A percentile compares a stretch with the other conserved stretches of the same genome.
These are phyloP conservation scores for Cytospora schulzeri DNA, from an alignment of 2,329 filamentous ascomycete genomes.

Conservation along the genomic window DNA sequence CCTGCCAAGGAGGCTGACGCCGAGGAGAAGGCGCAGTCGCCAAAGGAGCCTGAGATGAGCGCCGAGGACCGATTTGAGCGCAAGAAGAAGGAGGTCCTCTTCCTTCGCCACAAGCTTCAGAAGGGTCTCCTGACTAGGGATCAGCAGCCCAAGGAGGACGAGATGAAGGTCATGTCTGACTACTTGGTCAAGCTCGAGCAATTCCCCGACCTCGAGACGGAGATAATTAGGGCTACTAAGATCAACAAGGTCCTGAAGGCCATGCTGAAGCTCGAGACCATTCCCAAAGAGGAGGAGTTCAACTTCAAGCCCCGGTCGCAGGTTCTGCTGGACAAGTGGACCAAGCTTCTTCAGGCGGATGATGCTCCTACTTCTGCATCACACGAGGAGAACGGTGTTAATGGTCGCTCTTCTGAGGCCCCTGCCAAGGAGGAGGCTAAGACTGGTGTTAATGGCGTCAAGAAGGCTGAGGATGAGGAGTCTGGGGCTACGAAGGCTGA, in stretches of 20 bases:
- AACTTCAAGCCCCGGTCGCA: slow-evolving; percentile 85
- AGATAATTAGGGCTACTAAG: slow-evolving; percentile 88
- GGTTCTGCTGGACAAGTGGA: slow-evolving; percentile 84
- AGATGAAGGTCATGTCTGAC: slow-evolving; percentile 78
- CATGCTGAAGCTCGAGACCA: slow-evolving; percentile 82
- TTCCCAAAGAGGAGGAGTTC: slow-evolving; percentile 87
- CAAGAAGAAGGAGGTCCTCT: slow-evolving; percentile 81
- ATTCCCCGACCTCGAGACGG: slow-evolving; percentile 77
- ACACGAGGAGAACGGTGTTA: slow-evolving; percentile 48
- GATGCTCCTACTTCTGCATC: slow-evolving; percentile 41
- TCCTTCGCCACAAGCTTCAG: slow-evolving; percentile 90
- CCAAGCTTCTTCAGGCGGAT: slow-evolving; percentile 68
- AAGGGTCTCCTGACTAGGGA: slow-evolving; percentile 89
- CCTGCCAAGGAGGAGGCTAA: slow-evolving; percentile 45
- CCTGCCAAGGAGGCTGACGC: slow-evolving; percentile 55
- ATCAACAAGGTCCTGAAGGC: slow-evolving; percentile 98
- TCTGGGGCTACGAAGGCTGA: slow-evolving; percentile 35
- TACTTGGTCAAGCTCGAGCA: slow-evolving; percentile 80
- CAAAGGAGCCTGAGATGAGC: slow-evolving; percentile 60
- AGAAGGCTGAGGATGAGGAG: slow-evolving; percentile 37
- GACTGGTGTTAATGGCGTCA: slow-evolving; percentile 34
- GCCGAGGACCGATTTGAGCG: slow-evolving; percentile 59
- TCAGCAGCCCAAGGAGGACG: slow-evolving; percentile 80
- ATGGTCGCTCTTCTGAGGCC: slow-evolving; percentile 45
- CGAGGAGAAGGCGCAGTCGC: slow-evolving; percentile 46